Conservation (phyloP, 495 filamentous ascomycete species). For the Lepidopterella palustris region DNA sequence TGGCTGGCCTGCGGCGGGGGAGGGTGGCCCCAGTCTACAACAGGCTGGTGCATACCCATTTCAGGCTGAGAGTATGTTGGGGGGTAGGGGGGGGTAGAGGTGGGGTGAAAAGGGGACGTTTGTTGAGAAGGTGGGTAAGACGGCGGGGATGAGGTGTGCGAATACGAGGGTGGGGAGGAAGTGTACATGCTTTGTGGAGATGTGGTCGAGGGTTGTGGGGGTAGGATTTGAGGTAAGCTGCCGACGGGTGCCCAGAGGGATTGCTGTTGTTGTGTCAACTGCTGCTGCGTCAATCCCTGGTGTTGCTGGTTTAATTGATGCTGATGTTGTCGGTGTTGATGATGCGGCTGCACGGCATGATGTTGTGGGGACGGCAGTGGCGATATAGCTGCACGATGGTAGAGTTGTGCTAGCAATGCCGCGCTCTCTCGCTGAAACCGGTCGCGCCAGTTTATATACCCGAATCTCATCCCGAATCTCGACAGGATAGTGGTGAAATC, state of each 20-base stretch:
- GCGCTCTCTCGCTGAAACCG: conserved; percentile 28
- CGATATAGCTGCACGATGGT: conserved; percentile 17
- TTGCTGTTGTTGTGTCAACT: no score
- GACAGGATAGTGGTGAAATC: conserved; percentile 32
- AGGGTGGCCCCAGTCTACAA: not conserved
- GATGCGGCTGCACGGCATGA: conserved; percentile 2
- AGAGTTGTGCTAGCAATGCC: conserved; percentile 15
- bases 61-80: not conserved
- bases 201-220: not conserved
- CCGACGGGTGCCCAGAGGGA: not conserved
- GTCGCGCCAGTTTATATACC: conserved; percentile 35
- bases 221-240: not conserved
- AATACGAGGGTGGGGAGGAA: not conserved
- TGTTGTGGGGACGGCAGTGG: conserved; percentile 8
- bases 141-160: not conserved
- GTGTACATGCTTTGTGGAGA: no score
- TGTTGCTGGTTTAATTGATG: not conserved
- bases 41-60: not conserved
- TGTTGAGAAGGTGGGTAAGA: not conserved
- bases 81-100: not conserved
- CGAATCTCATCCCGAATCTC: conserved; percentile 34
- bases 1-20: not conserved
- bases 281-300: not conserved
- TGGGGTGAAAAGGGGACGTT: not conserved
- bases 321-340: not conserved